These are phyloP conservation scores for Fraxinus quadrangulata DNA, from an alignment of 257 asterid species.

Conservation along the genomic window DNA sequence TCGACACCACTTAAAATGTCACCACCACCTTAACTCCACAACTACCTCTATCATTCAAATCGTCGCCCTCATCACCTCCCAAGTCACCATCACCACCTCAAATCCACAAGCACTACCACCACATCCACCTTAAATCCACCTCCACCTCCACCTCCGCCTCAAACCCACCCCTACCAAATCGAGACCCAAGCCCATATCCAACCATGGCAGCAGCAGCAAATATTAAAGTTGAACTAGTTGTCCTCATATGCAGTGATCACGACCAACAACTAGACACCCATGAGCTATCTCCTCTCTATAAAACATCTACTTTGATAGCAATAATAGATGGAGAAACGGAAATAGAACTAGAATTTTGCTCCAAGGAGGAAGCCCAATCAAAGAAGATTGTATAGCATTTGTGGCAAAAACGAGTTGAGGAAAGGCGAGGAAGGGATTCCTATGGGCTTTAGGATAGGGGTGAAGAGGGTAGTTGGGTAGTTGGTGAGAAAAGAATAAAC, in stretches of 20 bases:
- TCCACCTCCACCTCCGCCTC: no score
- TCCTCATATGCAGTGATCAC: slow-evolving; percentile 66
- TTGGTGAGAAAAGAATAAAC: slow-evolving; percentile 24
- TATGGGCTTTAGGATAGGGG: slow-evolving; percentile 41
- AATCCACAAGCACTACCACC: no score
- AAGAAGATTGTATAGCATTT: slow-evolving; percentile 36
- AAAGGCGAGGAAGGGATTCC: slow-evolving; percentile 34
- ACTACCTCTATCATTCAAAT: no score
- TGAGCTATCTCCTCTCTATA: slow-evolving; percentile 59
- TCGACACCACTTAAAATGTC: no score
- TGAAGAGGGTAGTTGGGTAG: slow-evolving; percentile 28
- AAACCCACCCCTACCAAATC: slow-evolving; percentile 47
- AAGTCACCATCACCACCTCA: no score
- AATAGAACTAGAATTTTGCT: slow-evolving; percentile 7
- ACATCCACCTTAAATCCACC: no score
- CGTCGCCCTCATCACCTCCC: no score
- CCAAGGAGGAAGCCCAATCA: slow-evolving; percentile 33
- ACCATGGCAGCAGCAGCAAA: slow-evolving; percentile 71
- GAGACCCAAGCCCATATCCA: slow-evolving; percentile 78
- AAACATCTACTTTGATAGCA: slow-evolving; percentile 46
- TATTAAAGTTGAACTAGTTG: slow-evolving; percentile 68
- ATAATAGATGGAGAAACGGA: slow-evolving; percentile 14
- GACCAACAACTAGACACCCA: slow-evolving; percentile 62
- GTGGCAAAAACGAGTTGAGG: slow-evolving; percentile 32
- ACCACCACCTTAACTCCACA: no score